Evolutionary conservation across 768 basidiomycete species (phyloP).

Genomic region (Kwoniella newhampshirensis): DNA sequence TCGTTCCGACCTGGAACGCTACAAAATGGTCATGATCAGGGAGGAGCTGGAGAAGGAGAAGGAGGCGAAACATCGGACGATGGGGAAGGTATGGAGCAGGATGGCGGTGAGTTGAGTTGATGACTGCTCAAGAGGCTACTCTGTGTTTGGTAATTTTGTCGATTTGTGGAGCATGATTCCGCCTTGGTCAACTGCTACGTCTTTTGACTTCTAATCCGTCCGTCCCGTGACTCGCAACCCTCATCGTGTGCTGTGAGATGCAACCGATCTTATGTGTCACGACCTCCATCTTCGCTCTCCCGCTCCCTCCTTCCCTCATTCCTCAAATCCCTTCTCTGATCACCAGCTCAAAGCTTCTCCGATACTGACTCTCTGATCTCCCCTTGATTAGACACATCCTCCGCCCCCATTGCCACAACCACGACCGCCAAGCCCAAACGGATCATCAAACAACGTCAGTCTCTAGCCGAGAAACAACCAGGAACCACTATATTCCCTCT

Average conservation of each 20-base stretch:
- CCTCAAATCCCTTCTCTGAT: too few species aligned
- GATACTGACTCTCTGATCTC: not conserved
- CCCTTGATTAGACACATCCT: not conserved
- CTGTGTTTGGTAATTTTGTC: too few species aligned
- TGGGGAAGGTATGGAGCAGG: conserved; percentile 12
- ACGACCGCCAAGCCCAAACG: conserved; percentile 29
- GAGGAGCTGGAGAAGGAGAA: conserved; percentile 19
- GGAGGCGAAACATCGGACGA: conserved; percentile 13
- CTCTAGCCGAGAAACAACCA: conserved; percentile 53
- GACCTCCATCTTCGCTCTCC: too few species aligned
- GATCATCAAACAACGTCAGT: conserved; percentile 42
- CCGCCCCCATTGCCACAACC: conserved; percentile 1
- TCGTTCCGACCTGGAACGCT: too few species aligned
- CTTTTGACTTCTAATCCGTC: too few species aligned
- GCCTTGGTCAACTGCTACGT: too few species aligned
- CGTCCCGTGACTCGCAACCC: too few species aligned
- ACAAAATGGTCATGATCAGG: not conserved
- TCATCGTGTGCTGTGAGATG: too few species aligned
- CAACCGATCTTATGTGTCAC: too few species aligned
- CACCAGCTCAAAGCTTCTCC: too few species aligned
- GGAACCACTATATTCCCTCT: conserved; percentile 77
- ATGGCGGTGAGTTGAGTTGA: conserved; percentile 14
- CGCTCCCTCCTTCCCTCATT: conserved; percentile 5
- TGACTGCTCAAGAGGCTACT: too few species aligned
- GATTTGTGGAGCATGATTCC: too few species aligned